phyloP scores from a whole-genome alignment of 306 rosid genomes.

The Lathyrus aphaca region DNA sequence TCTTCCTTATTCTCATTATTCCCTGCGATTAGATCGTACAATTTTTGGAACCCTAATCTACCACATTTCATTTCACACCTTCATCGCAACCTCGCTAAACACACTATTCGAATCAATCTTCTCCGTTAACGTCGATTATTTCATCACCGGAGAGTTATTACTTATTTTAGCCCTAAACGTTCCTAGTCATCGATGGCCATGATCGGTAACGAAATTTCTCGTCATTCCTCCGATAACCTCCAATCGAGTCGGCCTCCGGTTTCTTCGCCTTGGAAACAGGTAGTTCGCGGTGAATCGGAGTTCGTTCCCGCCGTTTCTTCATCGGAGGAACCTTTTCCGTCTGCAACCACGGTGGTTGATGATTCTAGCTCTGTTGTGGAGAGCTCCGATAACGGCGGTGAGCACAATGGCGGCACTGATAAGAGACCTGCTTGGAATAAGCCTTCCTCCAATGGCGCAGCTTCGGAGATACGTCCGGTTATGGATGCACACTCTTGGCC shows the following conservation, averaged over 20 bases:
- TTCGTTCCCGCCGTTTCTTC: constrained; percentile 44
- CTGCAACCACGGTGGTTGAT: constrained; percentile 23
- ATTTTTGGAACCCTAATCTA: constrained; percentile 59
- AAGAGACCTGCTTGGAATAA: constrained; percentile 80
- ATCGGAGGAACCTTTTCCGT: constrained; percentile 43
- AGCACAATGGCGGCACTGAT: constrained; percentile 43
- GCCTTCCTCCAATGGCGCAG: constrained; percentile 61
- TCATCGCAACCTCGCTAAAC: constrained; percentile 25
- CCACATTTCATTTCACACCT: constrained; percentile 28
- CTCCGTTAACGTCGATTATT: constrained; percentile 52
- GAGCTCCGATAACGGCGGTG: constrained; percentile 46
- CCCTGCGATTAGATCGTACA: constrained; percentile 66
- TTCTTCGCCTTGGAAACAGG: constrained; percentile 60
- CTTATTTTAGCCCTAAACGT: too few species aligned
- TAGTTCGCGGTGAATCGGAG: constrained; percentile 69
- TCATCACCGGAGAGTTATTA: constrained; percentile 26
- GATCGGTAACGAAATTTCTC: constrained; percentile 47
- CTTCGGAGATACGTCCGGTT: constrained; percentile 58
- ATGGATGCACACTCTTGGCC: constrained; percentile 83
- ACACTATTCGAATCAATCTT: constrained; percentile 2
- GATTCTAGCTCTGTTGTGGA: constrained; percentile 49
- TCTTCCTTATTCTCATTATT: constrained; percentile 4
- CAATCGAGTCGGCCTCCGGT: constrained; percentile 47
- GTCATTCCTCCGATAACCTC: constrained; percentile 46
- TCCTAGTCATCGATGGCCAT: constrained; percentile 44